These are phyloP conservation scores for Colletotrichum sp. DNA, from an alignment of 2,329 filamentous ascomycete genomes.

Conservation along the genomic window DNA sequence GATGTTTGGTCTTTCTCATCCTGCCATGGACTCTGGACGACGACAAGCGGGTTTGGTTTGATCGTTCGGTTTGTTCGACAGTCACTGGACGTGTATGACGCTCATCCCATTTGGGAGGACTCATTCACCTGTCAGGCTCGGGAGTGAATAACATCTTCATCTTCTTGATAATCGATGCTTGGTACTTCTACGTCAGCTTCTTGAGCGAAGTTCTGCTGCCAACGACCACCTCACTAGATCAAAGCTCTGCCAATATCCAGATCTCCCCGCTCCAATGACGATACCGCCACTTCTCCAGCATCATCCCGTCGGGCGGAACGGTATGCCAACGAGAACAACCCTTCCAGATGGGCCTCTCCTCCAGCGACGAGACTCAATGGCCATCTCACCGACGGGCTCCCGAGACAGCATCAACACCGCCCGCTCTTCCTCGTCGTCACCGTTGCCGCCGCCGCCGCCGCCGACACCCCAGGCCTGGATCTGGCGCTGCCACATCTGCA, in stretches of 20 bases:
- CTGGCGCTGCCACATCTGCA: constrained; percentile 40
- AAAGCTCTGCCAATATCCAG: not conserved
- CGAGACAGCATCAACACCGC: not conserved
- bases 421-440: not conserved
- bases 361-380: not conserved
- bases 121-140: not conserved
- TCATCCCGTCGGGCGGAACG: not conserved
- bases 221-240: not conserved
- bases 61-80: not conserved
- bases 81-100: not conserved
- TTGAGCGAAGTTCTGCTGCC: not conserved
- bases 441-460: not conserved
- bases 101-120: not conserved
- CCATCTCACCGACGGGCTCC: not conserved
- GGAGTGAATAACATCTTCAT: not conserved
- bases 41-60: not conserved
- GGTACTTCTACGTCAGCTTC: not conserved
- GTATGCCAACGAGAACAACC: not conserved
- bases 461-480: constrained; percentile 27
- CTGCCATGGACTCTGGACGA: not conserved
- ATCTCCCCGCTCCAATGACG: not conserved
- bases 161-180: not conserved
- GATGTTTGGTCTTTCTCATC: not conserved
- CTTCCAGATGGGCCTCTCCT: not conserved
- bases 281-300: not conserved